Evolutionary conservation across 2,329 filamentous ascomycete species (phyloP), one percentile per base, ranked within the genome.

Genomic region (Epichloe sp.): DNA sequence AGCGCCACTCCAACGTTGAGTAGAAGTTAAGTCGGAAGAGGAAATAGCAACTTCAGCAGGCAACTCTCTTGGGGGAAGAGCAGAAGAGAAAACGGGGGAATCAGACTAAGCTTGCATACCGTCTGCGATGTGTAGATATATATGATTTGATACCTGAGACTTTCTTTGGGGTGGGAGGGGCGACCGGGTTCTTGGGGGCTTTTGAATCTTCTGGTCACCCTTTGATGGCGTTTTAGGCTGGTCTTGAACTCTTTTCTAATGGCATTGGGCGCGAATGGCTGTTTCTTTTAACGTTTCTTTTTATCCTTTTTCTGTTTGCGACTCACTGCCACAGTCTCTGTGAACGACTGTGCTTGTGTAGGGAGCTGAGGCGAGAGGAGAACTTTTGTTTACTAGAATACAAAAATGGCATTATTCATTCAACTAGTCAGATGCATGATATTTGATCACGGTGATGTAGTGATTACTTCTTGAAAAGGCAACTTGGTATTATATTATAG

Each of bases 171-270:
- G 35, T 31, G 44, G 19, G 35, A 19, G 17, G 48, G 38, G 21
- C 38, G 26, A 42, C 38, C 14, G 43, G 48, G 41, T 44, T 49
- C 19, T 40, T 36, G 31, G 47, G 12, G 23, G n/a, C 7, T 43
- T 43, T 34, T 44, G 48, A 46, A 17, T 48, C 53, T 58, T 59
- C 53, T 57, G 57, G 54, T 53, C 56, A 60, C 57, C 56, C 57
- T 62, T 47, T 61, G 62, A 57, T 59, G 64, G 64, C 64, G 64
- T 67, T 67, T 62, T 56, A 57, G 62, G 57, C 56, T 58, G 60
- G 59, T 56, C 14, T 51, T 48, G 38, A 19, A 36, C 1, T 15
- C 40, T 57, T 60, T 60, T n/a, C 49, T 7, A 11, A 52, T 48
- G 55, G 57, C 54, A 61, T 59, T 45, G 59, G 65, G 65, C 65